Evolutionary conservation across 768 basidiomycete species (phyloP).

Genomic region (Leccinum uliginosum): DNA sequence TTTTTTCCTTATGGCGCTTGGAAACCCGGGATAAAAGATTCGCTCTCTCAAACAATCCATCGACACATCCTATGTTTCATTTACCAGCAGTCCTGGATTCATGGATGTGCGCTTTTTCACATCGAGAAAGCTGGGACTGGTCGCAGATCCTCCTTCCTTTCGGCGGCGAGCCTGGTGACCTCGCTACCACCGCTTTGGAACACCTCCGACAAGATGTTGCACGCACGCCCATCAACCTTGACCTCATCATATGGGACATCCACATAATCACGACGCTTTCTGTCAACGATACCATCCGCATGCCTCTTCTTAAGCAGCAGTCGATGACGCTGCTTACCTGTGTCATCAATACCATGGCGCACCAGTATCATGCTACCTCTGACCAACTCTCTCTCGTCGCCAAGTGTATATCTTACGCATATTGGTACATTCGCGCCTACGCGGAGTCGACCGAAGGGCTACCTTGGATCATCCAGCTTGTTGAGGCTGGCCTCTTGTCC

Average conservation of each 20-base stretch:
- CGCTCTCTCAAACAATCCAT: slow-evolving; percentile 3
- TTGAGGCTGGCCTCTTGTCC: slow-evolving; percentile 23
- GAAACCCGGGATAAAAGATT: slow-evolving; percentile 22
- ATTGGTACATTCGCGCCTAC: slow-evolving; percentile 29
- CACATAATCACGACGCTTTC: slow-evolving; percentile 27
- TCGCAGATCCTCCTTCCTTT: slow-evolving; percentile 24
- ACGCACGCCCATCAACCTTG: slow-evolving; percentile 20
- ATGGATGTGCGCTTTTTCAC: slow-evolving; percentile 26
- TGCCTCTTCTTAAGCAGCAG: slow-evolving; percentile 19
- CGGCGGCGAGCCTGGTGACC: slow-evolving; percentile 9
- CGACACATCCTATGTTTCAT: slow-evolving; percentile 2
- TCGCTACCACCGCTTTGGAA: slow-evolving; percentile 23
- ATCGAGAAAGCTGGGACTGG: slow-evolving; percentile 25
- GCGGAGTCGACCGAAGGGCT: slow-evolving; percentile 24
- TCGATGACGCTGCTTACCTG: slow-evolving; percentile 17
- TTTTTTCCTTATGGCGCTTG: slow-evolving; percentile 28
- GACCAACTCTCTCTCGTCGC: slow-evolving; percentile 13
- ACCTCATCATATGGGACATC: slow-evolving; percentile 28
- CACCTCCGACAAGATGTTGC: slow-evolving; percentile 24
- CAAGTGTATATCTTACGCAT: slow-evolving; percentile 26
- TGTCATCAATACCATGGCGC: slow-evolving; percentile 16
- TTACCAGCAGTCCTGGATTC: slow-evolving; percentile 19
- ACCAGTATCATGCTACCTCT: neutral
- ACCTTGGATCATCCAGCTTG: slow-evolving; percentile 22
- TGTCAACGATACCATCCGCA: slow-evolving; percentile 21